Evolutionary conservation across 345 rosid genomes (phyloP).

Genomic region (Dipteronia dyeriana): DNA sequence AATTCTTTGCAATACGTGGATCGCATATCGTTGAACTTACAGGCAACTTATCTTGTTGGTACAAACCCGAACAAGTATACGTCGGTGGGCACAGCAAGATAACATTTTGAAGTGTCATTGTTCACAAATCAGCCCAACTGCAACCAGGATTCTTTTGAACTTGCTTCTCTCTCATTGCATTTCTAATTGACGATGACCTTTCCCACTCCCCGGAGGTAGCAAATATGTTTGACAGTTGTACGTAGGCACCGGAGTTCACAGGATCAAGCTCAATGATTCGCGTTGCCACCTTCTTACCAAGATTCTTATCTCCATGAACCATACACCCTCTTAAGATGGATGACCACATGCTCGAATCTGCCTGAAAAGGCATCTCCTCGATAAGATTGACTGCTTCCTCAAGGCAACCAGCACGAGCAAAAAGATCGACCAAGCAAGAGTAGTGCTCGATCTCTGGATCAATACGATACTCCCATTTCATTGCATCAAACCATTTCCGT

Average conservation of each 20-base stretch:
- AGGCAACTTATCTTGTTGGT: too few species aligned
- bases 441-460: conserved; percentile 71
- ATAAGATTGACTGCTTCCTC: conserved; percentile 61
- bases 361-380: conserved; percentile 56
- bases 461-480: conserved; percentile 58
- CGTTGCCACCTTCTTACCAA: conserved; percentile 72
- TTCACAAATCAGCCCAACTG: conserved; percentile 51
- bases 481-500: conserved; percentile 53
- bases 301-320: conserved; percentile 57
- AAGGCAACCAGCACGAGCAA: conserved; percentile 73
- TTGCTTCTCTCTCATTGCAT: conserved; percentile 46
- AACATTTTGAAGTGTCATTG: too few species aligned
- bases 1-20: too few species aligned
- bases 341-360: conserved; percentile 75
- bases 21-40: too few species aligned
- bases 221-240: conserved; percentile 63
- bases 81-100: too few species aligned
- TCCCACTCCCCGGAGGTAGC: conserved; percentile 86
- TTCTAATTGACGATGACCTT: conserved; percentile 57
- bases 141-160: conserved; percentile 54
- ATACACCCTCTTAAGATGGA: conserved; percentile 79
- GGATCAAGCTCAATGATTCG: conserved; percentile 78
- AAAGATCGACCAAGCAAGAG: conserved; percentile 83
- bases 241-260: conserved; percentile 69
- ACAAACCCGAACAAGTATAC: too few species aligned